Evolutionary conservation across 768 basidiomycete genomes (phyloP), one percentile per base, ranked within the genome.

Genomic region (Mycena crocata): DNA sequence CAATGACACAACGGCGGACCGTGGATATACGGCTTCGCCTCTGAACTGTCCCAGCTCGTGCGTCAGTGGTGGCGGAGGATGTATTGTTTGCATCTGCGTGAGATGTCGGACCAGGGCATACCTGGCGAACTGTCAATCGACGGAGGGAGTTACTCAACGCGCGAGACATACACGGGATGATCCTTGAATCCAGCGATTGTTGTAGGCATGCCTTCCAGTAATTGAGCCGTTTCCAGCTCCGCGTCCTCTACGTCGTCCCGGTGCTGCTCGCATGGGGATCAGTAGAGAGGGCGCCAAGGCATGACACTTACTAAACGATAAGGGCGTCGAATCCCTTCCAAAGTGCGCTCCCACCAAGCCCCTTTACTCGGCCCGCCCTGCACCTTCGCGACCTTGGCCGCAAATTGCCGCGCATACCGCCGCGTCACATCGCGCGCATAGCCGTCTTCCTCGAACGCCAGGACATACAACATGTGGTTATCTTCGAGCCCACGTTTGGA

Each of bases 401-500:
- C 87, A 76, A 89, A 98, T 55, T 93, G 87, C 67, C 85, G 87
- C 3, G 95, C 92, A 79, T 98, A 99, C 44, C 97, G 85, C 34
- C 92, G 84, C 0, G 98, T 99, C 5, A 99, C 93, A 74, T 99
- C 98, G 59, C 94, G 86, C 17, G 90, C 95, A 73, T 89, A 95
- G 0, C 93, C 93, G 75, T 99, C 97, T 76, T 99, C 97, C 77
- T 99, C 97, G 44, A 95, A 90, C 2, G 92, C 96, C 6, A 99
- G 77, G 4, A 99, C 98, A 77, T 99, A 99, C 2, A 93, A 77
- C 90, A 99, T 92, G 42, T 94, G 86, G 72, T 98, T 96, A 70
- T 94, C 91, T 40, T 79, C 61, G 34, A 44, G 60, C 14, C 66
- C 71, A 73, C 76, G 35, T 49, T 82, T 81, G 49, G 72, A 71